Percentiles rank a stretch among this genome's conserved stretches.
These are phyloP conservation scores for Pseudoscleropodium purum DNA, from an alignment of 225 moss, liverwort and hornwort species.

Conservation along the genomic window DNA sequence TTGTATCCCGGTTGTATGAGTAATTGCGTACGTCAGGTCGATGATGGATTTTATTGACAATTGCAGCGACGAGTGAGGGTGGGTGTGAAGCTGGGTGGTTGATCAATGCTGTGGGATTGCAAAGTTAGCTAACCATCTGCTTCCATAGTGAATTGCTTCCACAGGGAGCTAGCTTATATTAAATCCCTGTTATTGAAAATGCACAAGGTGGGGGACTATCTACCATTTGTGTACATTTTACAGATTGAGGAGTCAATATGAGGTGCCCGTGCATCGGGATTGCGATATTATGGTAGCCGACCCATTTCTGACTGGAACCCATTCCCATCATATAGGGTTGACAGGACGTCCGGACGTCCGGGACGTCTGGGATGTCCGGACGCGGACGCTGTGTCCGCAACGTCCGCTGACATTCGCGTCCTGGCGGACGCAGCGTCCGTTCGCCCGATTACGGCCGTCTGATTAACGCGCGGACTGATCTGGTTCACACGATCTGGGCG, in stretches of 20 bases:
- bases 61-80: neutral
- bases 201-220: neutral
- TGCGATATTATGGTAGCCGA: neutral
- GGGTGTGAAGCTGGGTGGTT: neutral
- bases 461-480: too few species aligned
- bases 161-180: neutral
- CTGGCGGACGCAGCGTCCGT: too few species aligned
- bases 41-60: neutral
- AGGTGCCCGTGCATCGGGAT: neutral
- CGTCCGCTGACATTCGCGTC: too few species aligned
- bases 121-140: neutral
- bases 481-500: too few species aligned
- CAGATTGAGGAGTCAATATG: neutral
- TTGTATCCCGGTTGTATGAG: neutral
- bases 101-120: neutral
- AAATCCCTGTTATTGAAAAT: neutral
- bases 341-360: too few species aligned
- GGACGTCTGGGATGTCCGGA: too few species aligned
- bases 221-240: too few species aligned
- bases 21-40: neutral
- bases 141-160: neutral
- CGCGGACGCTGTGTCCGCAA: too few species aligned
- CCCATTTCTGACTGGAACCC: too few species aligned
- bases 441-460: too few species aligned
- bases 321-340: too few species aligned